Base-by-base conservation (phyloP, 2,329 filamentous ascomycete genomes). In the Colletotrichum zoysiae region DNA sequence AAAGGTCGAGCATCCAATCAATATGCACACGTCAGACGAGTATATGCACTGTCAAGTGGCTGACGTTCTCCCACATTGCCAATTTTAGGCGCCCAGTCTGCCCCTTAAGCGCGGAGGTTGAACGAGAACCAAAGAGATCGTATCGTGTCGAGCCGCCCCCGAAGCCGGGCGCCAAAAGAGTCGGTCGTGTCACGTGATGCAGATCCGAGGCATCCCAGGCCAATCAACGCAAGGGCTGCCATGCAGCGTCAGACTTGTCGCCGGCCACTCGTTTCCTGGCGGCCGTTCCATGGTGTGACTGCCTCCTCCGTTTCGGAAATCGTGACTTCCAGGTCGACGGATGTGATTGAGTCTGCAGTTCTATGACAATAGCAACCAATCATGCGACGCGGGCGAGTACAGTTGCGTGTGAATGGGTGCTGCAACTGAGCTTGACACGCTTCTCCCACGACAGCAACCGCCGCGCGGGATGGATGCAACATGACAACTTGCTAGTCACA, bases 31-130 rank as follows among this genome's bases (percentile, higher is more conserved):
- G 51, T 51, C 44, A 35, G 50, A 51, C 40, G 23, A 35, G 56
- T 62, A 62, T 57, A 67, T 71, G 57, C 57, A 71, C 61, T 48
- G 44, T 46, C 67, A 73, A 73, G 62, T 73, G 70, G 70, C 70
- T 73, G 67, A 66, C 62, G 61, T 38, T 18, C n/a, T 65, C 53
- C 61, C 56, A 57, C 60, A 60, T 26, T 55, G 60, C 18, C 56
- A 46, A 55, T 61, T 62, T 71, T 73, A 70, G 61, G 40, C 70
- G 70, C 70, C 61, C 42, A 61, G 61, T 69, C 55, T 61, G 44
- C 23, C 59, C 35, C 35, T 40, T 65, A 72, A 72, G 70, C 70
- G 70, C 70, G 65, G 65, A 65, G 65, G 55, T 60, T 38, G 60
- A 69, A 60, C 55, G 33, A 44, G 53, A 48, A 35, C 55, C 35